Evolutionary conservation across 2,329 filamentous ascomycete genomes (phyloP).

Genomic region (Cladosporium sp.): DNA sequence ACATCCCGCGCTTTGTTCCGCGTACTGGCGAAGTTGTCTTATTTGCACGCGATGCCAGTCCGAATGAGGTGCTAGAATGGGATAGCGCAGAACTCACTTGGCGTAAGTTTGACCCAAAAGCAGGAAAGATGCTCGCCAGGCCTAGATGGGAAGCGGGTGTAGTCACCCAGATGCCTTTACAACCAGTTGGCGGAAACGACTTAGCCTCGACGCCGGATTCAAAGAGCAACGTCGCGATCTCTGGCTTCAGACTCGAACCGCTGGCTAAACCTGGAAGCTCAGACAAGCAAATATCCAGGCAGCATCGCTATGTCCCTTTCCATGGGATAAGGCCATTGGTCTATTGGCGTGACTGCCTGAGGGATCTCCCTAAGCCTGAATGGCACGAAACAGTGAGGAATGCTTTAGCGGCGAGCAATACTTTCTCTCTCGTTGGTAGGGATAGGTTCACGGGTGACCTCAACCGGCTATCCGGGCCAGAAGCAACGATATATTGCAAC

Average conservation of each 20-base stretch:
- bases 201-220: conserved; percentile 37
- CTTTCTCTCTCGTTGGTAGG: conserved; percentile 48
- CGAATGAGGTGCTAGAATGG: conserved; percentile 26
- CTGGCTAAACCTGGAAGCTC: conserved; percentile 41
- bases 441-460: conserved; percentile 46
- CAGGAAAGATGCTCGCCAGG: conserved; percentile 12
- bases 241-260: conserved; percentile 53
- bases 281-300: conserved; percentile 48
- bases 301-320: conserved; percentile 50
- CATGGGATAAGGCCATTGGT: conserved; percentile 50
- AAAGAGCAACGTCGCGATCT: conserved; percentile 40
- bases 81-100: conserved; percentile 23
- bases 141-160: conserved; percentile 54
- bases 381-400: conserved; percentile 50
- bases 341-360: conserved; percentile 47
- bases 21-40: conserved; percentile 53
- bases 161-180: conserved; percentile 46
- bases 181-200: conserved; percentile 40
- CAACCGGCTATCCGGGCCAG: conserved; percentile 35
- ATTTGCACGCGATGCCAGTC: conserved; percentile 36
- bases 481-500: conserved; percentile 46
- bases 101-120: conserved; percentile 10
- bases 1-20: conserved; percentile 44
- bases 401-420: conserved; percentile 48
- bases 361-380: conserved; percentile 32